phyloP scores from a whole-genome alignment of 768 basidiomycete genomes.

The Xerocomus spinulosus region DNA sequence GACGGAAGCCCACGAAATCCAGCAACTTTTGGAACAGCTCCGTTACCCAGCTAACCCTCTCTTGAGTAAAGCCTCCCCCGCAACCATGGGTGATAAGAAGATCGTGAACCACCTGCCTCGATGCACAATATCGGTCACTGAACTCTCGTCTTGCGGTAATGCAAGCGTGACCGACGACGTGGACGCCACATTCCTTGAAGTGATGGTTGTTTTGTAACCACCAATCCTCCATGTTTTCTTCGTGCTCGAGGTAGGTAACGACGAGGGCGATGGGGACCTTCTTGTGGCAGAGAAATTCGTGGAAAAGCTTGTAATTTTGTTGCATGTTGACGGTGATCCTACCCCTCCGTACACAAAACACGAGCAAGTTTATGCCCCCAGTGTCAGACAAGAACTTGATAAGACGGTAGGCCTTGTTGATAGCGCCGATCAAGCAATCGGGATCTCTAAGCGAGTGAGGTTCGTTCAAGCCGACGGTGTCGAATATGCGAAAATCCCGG shows the following conservation, averaged over 20 bases:
- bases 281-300: slow-evolving; percentile 31
- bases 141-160: slow-evolving; percentile 31
- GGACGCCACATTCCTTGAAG: slow-evolving; percentile 21
- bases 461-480: slow-evolving; percentile 33
- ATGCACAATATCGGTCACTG: slow-evolving; percentile 22
- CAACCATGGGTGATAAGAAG: slow-evolving; percentile 17
- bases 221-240: slow-evolving; percentile 34
- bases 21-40: slow-evolving; percentile 22
- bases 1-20: slow-evolving; percentile 19
- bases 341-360: slow-evolving; percentile 36
- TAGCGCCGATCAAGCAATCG: slow-evolving; percentile 24
- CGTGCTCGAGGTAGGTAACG: slow-evolving; percentile 34
- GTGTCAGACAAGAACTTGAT: slow-evolving; percentile 27
- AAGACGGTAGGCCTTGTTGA: slow-evolving; percentile 33
- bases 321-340: slow-evolving; percentile 27
- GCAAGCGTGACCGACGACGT: slow-evolving; percentile 29
- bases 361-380: slow-evolving; percentile 38
- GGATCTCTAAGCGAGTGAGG: slow-evolving; percentile 23
- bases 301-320: slow-evolving; percentile 31
- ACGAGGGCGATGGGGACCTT: slow-evolving; percentile 31
- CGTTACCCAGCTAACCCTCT: slow-evolving; percentile 22
- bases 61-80: slow-evolving; percentile 19
- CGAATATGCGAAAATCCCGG: slow-evolving; percentile 28
- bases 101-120: slow-evolving; percentile 20
- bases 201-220: slow-evolving; percentile 27